These are phyloP conservation scores for Starmerella vaccinii DNA, from an alignment of 805 yeast species.

Conservation along the genomic window DNA sequence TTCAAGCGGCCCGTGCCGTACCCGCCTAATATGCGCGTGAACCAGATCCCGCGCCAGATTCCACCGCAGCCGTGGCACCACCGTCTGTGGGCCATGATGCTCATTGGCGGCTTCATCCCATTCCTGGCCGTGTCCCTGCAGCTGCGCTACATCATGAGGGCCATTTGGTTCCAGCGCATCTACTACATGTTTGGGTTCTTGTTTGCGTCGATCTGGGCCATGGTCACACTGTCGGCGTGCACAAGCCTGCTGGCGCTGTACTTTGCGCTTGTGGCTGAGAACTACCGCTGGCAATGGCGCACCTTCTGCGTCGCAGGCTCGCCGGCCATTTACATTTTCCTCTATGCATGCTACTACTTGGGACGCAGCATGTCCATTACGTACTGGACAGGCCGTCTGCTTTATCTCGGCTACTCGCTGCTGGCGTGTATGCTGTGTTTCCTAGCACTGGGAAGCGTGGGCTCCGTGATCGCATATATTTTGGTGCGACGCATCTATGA, in stretches of 20 bases:
- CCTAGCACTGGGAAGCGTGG: conserved; percentile 78
- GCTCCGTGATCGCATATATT: conserved; percentile 62
- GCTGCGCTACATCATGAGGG: conserved; percentile 80
- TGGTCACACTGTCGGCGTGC: conserved; percentile 69
- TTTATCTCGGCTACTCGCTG: conserved; percentile 74
- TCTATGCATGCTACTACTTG: conserved; percentile 59
- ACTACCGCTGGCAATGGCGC: conserved; percentile 98
- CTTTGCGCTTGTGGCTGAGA: conserved; percentile 77
- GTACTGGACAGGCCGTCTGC: conserved; percentile 62
- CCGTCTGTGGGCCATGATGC: conserved; percentile 52
- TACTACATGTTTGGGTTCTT: conserved; percentile 97
- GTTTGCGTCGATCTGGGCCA: conserved; percentile 74
- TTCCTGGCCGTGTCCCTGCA: conserved; percentile 92
- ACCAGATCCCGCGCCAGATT: conserved; percentile 92
- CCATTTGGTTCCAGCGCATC: conserved; percentile 87
- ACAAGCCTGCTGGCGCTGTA: conserved; percentile 74
- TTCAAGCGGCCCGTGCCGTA: conserved; percentile 47
- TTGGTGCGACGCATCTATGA: conserved; percentile 72
- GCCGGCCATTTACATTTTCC: conserved; percentile 69
- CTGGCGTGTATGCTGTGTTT: conserved; percentile 63
- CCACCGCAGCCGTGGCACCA: conserved; percentile 84
- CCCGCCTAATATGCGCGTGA: conserved; percentile 71
- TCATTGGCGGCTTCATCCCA: conserved; percentile 84
- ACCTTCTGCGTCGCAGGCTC: conserved; percentile 81
- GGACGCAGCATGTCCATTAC: conserved; percentile 48